These are phyloP conservation scores for Blastobotrys chiropterorum DNA, from an alignment of 805 yeast genomes.

Conservation along the genomic window DNA sequence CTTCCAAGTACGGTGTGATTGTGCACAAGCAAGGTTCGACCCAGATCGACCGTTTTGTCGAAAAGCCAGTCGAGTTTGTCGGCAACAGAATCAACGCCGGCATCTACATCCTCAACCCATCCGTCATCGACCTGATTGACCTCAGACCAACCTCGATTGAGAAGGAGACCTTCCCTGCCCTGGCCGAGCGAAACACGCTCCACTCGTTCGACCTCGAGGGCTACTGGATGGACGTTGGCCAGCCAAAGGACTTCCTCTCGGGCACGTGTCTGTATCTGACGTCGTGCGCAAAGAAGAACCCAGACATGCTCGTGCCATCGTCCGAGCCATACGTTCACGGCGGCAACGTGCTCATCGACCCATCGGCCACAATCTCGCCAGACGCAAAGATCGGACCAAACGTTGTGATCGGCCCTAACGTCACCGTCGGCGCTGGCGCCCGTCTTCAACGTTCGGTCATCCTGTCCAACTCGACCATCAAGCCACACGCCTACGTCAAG, in stretches of 20 bases:
- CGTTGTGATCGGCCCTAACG: constrained; percentile 96
- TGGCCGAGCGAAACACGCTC: constrained; percentile 81
- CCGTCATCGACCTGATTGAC: constrained; percentile 92
- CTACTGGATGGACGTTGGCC: constrained; percentile 99
- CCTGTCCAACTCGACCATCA: constrained; percentile 82
- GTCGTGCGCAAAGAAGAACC: constrained; percentile 74
- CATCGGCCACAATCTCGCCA: constrained; percentile 88
- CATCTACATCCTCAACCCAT: constrained; percentile 95
- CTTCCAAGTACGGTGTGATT: constrained; percentile 98
- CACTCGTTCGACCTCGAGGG: constrained; percentile 98
- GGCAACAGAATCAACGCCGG: constrained; percentile 99
- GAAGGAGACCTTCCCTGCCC: constrained; percentile 97
- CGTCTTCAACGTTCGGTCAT: constrained; percentile 95
- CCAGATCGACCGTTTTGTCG: constrained; percentile 97
- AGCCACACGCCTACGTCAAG: constrained; percentile 97
- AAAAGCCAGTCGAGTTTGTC: constrained; percentile 98
- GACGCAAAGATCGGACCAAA: constrained; percentile 96
- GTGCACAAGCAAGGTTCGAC: constrained; percentile 94
- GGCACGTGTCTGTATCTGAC: constrained; percentile 91
- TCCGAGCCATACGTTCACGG: constrained; percentile 71
- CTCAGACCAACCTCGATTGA: constrained; percentile 98
- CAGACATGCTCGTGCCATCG: constrained; percentile 56
- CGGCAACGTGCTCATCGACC: constrained; percentile 91
- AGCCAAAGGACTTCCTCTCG: constrained; percentile 97
- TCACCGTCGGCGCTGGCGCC: constrained; percentile 94